Evolutionary conservation across 257 asterid species (phyloP), one percentile per base, ranked within the genome.

Genomic region (Buddleja alternifolia): DNA sequence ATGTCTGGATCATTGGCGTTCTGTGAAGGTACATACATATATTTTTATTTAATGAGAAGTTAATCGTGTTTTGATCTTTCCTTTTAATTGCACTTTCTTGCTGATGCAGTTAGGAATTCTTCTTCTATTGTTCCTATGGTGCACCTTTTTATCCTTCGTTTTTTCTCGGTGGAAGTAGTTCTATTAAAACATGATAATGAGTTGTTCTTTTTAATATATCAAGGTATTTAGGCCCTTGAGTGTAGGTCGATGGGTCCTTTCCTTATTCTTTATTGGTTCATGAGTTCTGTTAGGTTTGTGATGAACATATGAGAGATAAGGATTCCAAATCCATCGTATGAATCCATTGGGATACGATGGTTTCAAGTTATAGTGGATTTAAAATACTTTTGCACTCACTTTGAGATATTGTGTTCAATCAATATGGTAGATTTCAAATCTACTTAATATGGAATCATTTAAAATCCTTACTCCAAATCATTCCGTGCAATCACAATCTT

Each of bases 1-100:
- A 67, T 92, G 98, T 79, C 86, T 92, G 64, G 97, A 92, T 80
- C 97, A 90, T 73, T 92, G 98, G 98, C 97, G 98, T 50, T 90
- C 98, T 10, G 93, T 90, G 73, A 92, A 82, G 95, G 98, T 90
- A 71, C 46, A 73, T 25, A 1, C 61, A 37, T 58, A n/a, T n/a
- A 2, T 14, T 41, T 12, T 72, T 29, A 10, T 69, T 25, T 46
- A 39, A 57, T 6, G 47, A 51, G 39, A 44, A 34, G 10, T 67
- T 9, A 51, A 11, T 65, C n/a, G 19, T 21, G 15, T 52, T 60
- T 17, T 11, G 42, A 9, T 29, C 8, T 39, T n/a, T 20, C 19
- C 11, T 48, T 23, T 12, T 54, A 62, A 21, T 63, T 71, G 44
- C 20, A 45, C 57, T 60, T 52, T 47, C 67, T 41, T 25, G 69